A percentile compares a stretch with the other conserved stretches of the same genome.
These are phyloP conservation scores for Termitomyces sp. DNA, from an alignment of 768 basidiomycete genomes.

Conservation along the genomic window DNA sequence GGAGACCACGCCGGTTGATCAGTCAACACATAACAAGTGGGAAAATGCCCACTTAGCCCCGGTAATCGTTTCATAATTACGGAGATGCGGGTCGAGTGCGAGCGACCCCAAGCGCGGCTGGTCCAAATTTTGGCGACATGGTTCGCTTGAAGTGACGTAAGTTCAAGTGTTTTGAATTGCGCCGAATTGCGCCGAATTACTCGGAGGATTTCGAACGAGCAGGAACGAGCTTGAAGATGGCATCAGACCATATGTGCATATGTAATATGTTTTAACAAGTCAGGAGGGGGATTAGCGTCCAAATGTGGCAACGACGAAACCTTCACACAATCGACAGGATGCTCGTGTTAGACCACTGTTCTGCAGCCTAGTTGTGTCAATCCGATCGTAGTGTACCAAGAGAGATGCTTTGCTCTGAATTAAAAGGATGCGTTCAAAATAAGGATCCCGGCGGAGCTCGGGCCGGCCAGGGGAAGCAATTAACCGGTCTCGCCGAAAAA, in stretches of 20 bases:
- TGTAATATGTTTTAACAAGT: too few relatives aligned
- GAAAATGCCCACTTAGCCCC: slow-evolving; percentile 7
- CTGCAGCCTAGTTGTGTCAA: neutral
- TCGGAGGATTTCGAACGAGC: slow-evolving; percentile 13
- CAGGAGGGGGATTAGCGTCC: slow-evolving; percentile 19
- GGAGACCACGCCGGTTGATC: slow-evolving; percentile 7
- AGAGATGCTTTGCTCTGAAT: slow-evolving; percentile 1
- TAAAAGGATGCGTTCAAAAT: too few relatives aligned
- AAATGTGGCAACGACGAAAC: slow-evolving; percentile 10
- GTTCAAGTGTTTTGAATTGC: neutral
- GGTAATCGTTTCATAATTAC: slow-evolving; percentile 16
- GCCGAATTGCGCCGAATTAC: slow-evolving; percentile 8
- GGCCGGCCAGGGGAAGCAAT: neutral
- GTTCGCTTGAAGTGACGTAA: slow-evolving; percentile 15
- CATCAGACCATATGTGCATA: slow-evolving; percentile 7
- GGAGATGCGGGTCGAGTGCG: slow-evolving; percentile 10
- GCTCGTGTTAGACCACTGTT: neutral
- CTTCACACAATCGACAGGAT: neutral
- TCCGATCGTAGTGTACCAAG: neutral
- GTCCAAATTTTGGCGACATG: slow-evolving; percentile 3
- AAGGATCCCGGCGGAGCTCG: neutral
- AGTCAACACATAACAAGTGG: slow-evolving; percentile 12
- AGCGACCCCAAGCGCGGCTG: slow-evolving; percentile 11
- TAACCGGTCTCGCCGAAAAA: too few relatives aligned
- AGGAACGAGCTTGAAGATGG: too few relatives aligned